These are phyloP conservation scores for Fusarium devonianum DNA, from an alignment of 2,329 filamentous ascomycete genomes.

Conservation along the genomic window DNA sequence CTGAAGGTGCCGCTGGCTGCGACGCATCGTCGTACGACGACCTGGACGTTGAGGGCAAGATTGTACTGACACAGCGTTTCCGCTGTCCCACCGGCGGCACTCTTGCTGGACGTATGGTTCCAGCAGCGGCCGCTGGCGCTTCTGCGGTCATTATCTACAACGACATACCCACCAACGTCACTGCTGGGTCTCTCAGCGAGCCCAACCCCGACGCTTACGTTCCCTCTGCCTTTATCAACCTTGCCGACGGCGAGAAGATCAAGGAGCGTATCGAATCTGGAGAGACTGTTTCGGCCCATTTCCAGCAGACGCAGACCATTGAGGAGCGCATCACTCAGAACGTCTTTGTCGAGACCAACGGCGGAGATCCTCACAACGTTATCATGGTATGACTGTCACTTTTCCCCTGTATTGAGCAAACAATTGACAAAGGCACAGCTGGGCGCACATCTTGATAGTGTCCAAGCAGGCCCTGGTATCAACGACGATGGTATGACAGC, in stretches of 20 bases:
- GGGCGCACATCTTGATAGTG: constrained; percentile 30
- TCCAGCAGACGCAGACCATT: constrained; percentile 33
- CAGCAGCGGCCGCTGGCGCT: constrained; percentile 30
- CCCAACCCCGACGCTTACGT: constrained; percentile 30
- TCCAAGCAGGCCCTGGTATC: constrained; percentile 33
- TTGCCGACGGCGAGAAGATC: constrained; percentile 51
- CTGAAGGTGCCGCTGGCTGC: constrained; percentile 34
- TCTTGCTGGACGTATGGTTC: constrained; percentile 32
- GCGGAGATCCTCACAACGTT: constrained; percentile 31
- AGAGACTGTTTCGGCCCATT: constrained; percentile 41
- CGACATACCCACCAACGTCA: constrained; percentile 29
- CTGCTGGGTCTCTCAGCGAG: constrained; percentile 33
- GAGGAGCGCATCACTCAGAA: constrained; percentile 36
- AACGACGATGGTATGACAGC: constrained; percentile 23
- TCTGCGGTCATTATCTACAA: constrained; percentile 34
- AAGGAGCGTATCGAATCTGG: constrained; percentile 50
- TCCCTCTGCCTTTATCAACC: constrained; percentile 32
- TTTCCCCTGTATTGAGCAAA: rapidly evolving
- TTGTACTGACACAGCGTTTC: constrained; percentile 36
- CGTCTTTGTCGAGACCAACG: constrained; percentile 28
- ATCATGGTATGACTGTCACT: constrained; percentile 19
- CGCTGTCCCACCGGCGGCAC: constrained; percentile 37
- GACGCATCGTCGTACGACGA: constrained; percentile 27
- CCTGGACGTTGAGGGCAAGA: constrained; percentile 39
- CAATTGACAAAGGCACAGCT: not conserved